A percentile compares a stretch with the other conserved stretches of the same genome.
Evolutionary conservation across 1,284 basidiomycete species (phyloP).

Genomic region (Singerocomus inundabilis): DNA sequence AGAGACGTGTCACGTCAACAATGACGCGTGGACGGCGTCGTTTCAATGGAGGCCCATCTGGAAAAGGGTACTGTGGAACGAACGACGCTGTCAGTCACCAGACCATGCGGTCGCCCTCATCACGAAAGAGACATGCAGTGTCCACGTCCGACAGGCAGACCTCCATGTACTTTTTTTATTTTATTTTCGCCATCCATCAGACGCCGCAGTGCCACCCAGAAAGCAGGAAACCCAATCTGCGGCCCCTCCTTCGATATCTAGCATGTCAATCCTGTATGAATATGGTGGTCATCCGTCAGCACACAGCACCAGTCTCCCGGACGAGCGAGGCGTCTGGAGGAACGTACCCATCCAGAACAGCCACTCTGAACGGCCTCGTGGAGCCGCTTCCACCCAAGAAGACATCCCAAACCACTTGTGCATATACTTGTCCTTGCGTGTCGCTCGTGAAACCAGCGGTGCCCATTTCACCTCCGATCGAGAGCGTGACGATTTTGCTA

Average conservation of each 20-base stretch:
- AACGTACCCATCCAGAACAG: constrained; percentile 62
- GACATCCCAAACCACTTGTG: constrained; percentile 60
- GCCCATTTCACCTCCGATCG: constrained; percentile 62
- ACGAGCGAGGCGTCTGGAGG: neutral
- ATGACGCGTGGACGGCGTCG: constrained; percentile 60
- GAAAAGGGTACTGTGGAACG: constrained; percentile 68
- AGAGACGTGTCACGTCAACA: neutral
- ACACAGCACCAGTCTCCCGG: neutral
- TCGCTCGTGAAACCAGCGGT: constrained; percentile 52
- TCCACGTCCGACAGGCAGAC: neutral
- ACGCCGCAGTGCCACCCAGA: constrained; percentile 51
- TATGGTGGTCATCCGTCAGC: constrained; percentile 4
- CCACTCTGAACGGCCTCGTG: constrained; percentile 59
- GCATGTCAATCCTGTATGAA: constrained; percentile 49
- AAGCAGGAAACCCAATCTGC: constrained; percentile 49
- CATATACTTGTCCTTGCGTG: constrained; percentile 50
- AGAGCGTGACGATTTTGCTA: constrained; percentile 65
- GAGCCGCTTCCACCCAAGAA: constrained; percentile 53
- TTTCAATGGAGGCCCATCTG: constrained; percentile 53
- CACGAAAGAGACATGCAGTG: constrained; percentile 31
- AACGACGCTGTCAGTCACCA: neutral
- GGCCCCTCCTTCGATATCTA: constrained; percentile 61
- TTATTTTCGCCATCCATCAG: constrained; percentile 44
- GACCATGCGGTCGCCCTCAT: neutral
- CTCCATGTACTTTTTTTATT: constrained; percentile 47